phyloP scores from a whole-genome alignment of 306 rosid species.

The Pyrus pyrifolia region DNA sequence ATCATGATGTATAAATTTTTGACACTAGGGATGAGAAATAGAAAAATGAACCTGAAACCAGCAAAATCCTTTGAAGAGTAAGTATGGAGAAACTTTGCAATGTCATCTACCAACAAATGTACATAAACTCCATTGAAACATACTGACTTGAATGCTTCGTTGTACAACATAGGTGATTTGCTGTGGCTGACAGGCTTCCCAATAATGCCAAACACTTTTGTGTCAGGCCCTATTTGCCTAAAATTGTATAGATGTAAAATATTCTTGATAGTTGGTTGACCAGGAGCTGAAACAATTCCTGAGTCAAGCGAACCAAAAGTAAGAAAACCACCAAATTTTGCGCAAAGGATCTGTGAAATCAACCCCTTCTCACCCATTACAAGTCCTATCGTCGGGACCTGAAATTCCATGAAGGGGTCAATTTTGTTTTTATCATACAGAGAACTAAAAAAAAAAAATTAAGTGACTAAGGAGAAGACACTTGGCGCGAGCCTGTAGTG shows the following conservation, averaged over 20 bases:
- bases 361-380: constrained; percentile 92
- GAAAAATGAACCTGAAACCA: constrained; percentile 74
- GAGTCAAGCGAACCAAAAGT: constrained; percentile 79
- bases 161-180: constrained; percentile 67
- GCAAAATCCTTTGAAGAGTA: constrained; percentile 75
- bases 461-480: background rate
- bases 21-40: background rate
- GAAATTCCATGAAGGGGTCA: constrained; percentile 25
- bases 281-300: constrained; percentile 87
- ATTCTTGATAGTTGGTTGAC: constrained; percentile 84
- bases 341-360: constrained; percentile 72
- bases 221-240: constrained; percentile 56
- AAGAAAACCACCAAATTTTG: constrained; percentile 87
- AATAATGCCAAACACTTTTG: constrained; percentile 79
- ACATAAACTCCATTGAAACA: constrained; percentile 70
- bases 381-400: constrained; percentile 88
- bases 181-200: constrained; percentile 95
- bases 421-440: constrained; percentile 6
- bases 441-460: background rate
- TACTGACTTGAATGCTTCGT: constrained; percentile 69
- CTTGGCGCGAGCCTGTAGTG: background rate
- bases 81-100: constrained; percentile 58
- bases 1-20: background rate
- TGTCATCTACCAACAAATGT: constrained; percentile 76
- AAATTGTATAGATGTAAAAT: constrained; percentile 64